Evolutionary conservation across 2,329 filamentous ascomycete genomes (phyloP), one percentile per base, ranked within the genome.

Genomic region (Beauveria caledonica): DNA sequence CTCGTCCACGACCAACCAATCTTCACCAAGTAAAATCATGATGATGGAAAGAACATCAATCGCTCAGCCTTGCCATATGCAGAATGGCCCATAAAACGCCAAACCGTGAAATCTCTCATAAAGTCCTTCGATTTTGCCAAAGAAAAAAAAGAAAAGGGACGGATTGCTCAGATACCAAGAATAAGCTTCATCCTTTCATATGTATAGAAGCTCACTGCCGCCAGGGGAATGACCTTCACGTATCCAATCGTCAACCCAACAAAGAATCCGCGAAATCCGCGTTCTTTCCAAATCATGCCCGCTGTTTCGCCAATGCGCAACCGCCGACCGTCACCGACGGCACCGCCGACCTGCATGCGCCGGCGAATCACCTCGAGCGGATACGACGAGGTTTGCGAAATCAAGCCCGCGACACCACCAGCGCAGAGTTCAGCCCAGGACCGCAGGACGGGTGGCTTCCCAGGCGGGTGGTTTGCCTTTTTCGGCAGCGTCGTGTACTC

Each of bases 341-440:
- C 92, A 11, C 93, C 94, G 52, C 91, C 90, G 15, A 99, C 94
- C 72, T 99, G 94, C 93, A 99, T 97, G 52, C 94, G 82, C 64
- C 94, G 82, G 62, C 94, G 80, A 62, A 97, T 88, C 17, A 99
- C 90, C 73, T 99, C 94, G 3, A 99, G 80, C 5, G 94, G 94
- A 72, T 99, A 99, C 17, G 92, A 95, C 0, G 87, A 85, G 0
- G 93, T 96, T 74, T 99, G 94, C 8, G 91, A 92, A 1, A 97
- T 85, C 62, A 96, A 78, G 2, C 94, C 94, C 0, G 94, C 92
- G 10, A 94, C 72, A 1, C 92, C 94, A 52, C 94, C 94, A 0
- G 92, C 86, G 3, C 82, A 80, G 6, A 99, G 82, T 73, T 97
- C 90, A 0, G 94, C 94, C 83, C 92, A 95, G 17, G 87, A 91